Percentiles rank a stretch among this genome's conserved stretches.
Conservation (phyloP, 2,329 filamentous ascomycete genomes). For the Claviceps digitariae region DNA sequence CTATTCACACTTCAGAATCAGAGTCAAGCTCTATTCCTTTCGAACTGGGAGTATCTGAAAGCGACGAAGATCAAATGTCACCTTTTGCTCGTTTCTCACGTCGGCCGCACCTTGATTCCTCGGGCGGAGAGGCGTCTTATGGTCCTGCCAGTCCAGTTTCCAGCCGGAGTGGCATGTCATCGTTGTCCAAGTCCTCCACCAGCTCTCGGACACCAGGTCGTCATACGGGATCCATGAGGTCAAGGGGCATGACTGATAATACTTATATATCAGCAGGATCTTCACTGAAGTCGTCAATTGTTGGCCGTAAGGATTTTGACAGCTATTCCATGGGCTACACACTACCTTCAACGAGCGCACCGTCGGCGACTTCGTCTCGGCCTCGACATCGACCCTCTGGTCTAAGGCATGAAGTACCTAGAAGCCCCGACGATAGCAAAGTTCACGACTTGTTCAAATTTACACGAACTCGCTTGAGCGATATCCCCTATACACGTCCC, state of each 20-base stretch:
- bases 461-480: slow-evolving; percentile 64
- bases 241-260: slow-evolving; percentile 44
- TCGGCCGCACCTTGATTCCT: slow-evolving; percentile 46
- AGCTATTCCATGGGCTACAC: slow-evolving; percentile 38
- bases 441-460: slow-evolving; percentile 75
- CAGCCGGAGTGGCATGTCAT: slow-evolving; percentile 48
- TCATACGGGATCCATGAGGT: slow-evolving; percentile 37
- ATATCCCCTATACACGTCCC: slow-evolving; percentile 67
- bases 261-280: slow-evolving; percentile 55
- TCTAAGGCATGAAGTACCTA: slow-evolving; percentile 65
- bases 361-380: slow-evolving; percentile 35
- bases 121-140: slow-evolving; percentile 44
- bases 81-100: slow-evolving; percentile 63
- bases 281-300: slow-evolving; percentile 27
- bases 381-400: slow-evolving; percentile 46
- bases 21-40: slow-evolving; percentile 41
- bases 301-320: slow-evolving; percentile 28
- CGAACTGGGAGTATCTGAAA: slow-evolving; percentile 51
- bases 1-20: slow-evolving; percentile 37
- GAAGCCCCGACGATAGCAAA: slow-evolving; percentile 60
- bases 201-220: slow-evolving; percentile 38
- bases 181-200: slow-evolving; percentile 38
- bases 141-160: slow-evolving; percentile 55
- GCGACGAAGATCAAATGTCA: slow-evolving; percentile 65
- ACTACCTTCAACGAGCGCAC: slow-evolving; percentile 20